Percentiles rank a stretch among this genome's conserved stretches.
These are phyloP conservation scores for Quercus phellos DNA, from an alignment of 331 rosid species.

Conservation along the genomic window DNA sequence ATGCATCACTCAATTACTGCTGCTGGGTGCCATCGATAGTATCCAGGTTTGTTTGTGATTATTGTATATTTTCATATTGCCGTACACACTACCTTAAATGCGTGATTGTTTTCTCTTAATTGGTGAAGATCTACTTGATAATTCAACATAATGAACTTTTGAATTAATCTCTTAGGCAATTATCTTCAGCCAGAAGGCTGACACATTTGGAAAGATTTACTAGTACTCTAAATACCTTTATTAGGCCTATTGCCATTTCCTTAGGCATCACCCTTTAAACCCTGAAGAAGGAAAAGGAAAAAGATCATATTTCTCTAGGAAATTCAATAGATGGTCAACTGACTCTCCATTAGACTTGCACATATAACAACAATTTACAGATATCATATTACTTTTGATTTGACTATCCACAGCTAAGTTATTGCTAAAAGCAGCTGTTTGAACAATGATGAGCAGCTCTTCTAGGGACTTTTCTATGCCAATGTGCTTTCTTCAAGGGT, in stretches of 20 bases:
- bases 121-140: not conserved
- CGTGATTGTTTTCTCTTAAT: not conserved
- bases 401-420: no score
- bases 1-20: constrained; percentile 89
- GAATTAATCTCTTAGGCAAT: not conserved
- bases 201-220: not conserved
- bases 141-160: not conserved
- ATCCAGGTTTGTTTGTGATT: constrained; percentile 69
- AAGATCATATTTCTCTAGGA: no score
- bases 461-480: no score
- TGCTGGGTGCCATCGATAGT: constrained; percentile 82
- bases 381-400: no score
- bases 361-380: no score
- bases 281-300: no score
- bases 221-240: not conserved
- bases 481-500: no score
- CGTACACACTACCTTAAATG: not conserved
- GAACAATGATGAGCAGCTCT: no score
- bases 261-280: no score
- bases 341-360: no score
- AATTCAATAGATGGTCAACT: no score
- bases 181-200: not conserved
- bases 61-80: not conserved
- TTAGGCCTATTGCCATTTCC: not conserved
- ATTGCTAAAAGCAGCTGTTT: no score